phyloP scores from a whole-genome alignment of 257 asterid species.

The Hygrophila difformis region DNA sequence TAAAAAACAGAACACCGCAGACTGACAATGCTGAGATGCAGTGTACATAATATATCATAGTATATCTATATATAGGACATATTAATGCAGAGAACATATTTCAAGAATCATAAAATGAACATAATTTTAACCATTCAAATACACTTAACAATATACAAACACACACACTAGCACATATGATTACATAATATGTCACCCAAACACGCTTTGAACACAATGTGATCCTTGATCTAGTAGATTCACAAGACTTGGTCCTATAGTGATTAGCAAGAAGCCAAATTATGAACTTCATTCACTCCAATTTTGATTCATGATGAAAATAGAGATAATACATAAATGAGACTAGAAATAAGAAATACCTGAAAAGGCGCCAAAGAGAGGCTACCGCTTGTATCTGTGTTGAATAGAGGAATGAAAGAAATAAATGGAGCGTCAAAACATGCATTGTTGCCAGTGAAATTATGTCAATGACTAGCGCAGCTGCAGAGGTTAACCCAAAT shows the following conservation, averaged over 20 bases:
- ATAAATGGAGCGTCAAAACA: constrained; percentile 58
- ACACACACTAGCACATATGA: too few species aligned
- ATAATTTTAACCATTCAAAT: neutral
- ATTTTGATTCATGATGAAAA: neutral
- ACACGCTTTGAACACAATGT: too few species aligned
- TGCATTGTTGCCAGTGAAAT: constrained; percentile 72
- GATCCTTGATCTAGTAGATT: too few species aligned
- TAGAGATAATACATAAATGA: neutral
- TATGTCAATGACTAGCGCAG: constrained; percentile 60
- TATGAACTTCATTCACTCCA: too few species aligned
- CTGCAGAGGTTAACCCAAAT: constrained; percentile 75
- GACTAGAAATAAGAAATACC: constrained; percentile 30
- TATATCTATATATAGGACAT: too few species aligned
- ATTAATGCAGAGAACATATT: too few species aligned
- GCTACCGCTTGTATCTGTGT: constrained; percentile 72
- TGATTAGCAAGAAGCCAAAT: too few species aligned
- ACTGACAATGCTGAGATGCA: too few species aligned
- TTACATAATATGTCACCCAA: too few species aligned
- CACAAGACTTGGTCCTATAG: too few species aligned
- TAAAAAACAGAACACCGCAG: too few species aligned
- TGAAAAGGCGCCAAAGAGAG: constrained; percentile 96
- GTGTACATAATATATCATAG: too few species aligned
- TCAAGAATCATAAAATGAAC: constrained; percentile 2
- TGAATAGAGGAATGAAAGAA: constrained; percentile 67
- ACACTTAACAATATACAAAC: neutral